phyloP scores from a whole-genome alignment of 805 yeast species.

The Nakazawaea wyomingensis region DNA sequence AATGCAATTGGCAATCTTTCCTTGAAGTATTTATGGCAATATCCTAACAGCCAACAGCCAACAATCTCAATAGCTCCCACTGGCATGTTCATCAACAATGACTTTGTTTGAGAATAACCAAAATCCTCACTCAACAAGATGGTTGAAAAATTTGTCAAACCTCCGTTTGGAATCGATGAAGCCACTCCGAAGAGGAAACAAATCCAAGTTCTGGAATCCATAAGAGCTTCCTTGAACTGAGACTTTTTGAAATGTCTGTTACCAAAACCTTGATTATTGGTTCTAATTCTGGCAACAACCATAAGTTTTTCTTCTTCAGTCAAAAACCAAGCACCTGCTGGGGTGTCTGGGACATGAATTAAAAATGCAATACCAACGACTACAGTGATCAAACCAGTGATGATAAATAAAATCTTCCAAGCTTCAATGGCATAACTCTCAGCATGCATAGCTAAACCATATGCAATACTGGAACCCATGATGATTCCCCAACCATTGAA shows the following conservation, averaged over 20 bases:
- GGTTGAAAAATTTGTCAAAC: conserved; percentile 41
- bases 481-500: conserved; percentile 36
- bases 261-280: conserved; percentile 54
- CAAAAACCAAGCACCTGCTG: conserved; percentile 20
- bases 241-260: conserved; percentile 45
- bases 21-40: conserved; percentile 21
- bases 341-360: conserved; percentile 6
- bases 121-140: conserved; percentile 23
- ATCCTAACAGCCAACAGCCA: conserved; percentile 16
- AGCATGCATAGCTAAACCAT: conserved; percentile 31
- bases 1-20: conserved; percentile 28
- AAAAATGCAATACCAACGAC: not conserved
- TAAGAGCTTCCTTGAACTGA: conserved; percentile 46
- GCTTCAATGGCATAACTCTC: not conserved
- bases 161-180: conserved; percentile 51
- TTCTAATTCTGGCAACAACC: conserved; percentile 47
- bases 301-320: conserved; percentile 36
- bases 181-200: conserved; percentile 36
- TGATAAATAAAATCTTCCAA: not conserved
- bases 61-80: conserved; percentile 30
- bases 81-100: conserved; percentile 31
- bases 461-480: conserved; percentile 44
- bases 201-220: conserved; percentile 46
- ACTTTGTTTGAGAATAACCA: conserved; percentile 25
- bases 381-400: not conserved